Base-by-base conservation (phyloP, 306 rosid genomes). In the Rosa multiflora region DNA sequence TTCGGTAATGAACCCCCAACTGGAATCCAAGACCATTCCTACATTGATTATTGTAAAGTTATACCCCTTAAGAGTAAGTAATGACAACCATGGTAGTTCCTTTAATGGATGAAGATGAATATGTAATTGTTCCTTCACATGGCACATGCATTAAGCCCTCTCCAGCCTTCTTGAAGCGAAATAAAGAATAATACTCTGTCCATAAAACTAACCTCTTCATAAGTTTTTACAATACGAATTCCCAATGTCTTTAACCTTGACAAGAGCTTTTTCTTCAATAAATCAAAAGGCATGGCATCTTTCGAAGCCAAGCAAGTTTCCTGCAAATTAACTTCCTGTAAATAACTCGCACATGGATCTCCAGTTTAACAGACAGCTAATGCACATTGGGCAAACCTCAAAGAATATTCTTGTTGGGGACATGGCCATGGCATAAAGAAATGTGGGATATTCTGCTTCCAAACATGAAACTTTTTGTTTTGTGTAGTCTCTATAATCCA, bases 11-110 rank as follows among this genome's bases (percentile, higher is more conserved):
- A 95, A 76, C 99, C 99, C 72, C 98, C 99, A 56, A 95, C 98
- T 52, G 99, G 99, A 76, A 95, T 95, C 87, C 93, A 95, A 69
- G 99, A 95, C 98, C 99, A 95, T 85, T 91, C 99, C 99, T 95
- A 73, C 75, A 86, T 35, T 55, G 43, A 80, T 71, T 49, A 70
- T 15, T 8, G 82, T 47, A 81, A 35, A 69, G 76, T 72, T 53
- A 72, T 37, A 68, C 70, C 43, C 62, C 47, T 2, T 51, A 35
- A 37, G 71, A 67, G 43, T 37, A 67, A 15, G 14, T 39, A 67
- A 67, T 3, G 6, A 3, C 21, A 67, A 37, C 46, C 23, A 29
- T 26, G 10, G 6, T 62, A 13, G 20, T 29, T 23, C 18, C 37
- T 29, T 20, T 62, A 12, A 26, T 29, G 42, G 29, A 29, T 51